phyloP scores from a whole-genome alignment of 2,329 filamentous ascomycete species.

The Cryphonectria naterciae region DNA sequence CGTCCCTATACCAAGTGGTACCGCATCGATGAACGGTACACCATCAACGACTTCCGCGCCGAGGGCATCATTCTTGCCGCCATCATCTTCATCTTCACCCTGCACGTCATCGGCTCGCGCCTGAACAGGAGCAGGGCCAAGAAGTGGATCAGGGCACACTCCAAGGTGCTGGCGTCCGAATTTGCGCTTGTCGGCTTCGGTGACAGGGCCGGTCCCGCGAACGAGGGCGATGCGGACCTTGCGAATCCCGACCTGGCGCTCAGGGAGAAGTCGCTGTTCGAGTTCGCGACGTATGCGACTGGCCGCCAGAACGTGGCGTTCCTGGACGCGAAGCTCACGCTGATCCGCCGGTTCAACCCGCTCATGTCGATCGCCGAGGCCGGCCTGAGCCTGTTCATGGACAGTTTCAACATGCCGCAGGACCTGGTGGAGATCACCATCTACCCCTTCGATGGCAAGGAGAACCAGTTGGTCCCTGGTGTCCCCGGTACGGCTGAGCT shows the following conservation, averaged over 20 bases:
- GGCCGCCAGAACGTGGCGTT: slow-evolving; percentile 93
- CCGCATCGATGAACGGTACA: slow-evolving; percentile 89
- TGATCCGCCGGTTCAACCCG: slow-evolving; percentile 89
- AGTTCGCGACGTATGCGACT: slow-evolving; percentile 86
- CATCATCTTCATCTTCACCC: slow-evolving; percentile 72
- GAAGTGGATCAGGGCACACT: slow-evolving; percentile 78
- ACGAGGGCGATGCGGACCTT: slow-evolving; percentile 40
- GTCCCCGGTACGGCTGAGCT: slow-evolving; percentile 63
- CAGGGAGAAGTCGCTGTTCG: slow-evolving; percentile 85
- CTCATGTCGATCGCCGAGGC: slow-evolving; percentile 64
- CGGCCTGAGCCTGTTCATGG: slow-evolving; percentile 75
- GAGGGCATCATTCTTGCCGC: slow-evolving; percentile 82
- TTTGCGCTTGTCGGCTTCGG: slow-evolving; percentile 87
- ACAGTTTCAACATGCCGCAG: slow-evolving; percentile 68
- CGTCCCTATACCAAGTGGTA: slow-evolving; percentile 93
- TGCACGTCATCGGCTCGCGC: slow-evolving; percentile 81
- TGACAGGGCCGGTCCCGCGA: slow-evolving; percentile 55
- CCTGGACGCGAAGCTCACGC: slow-evolving; percentile 78
- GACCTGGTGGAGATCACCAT: slow-evolving; percentile 78
- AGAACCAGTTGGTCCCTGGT: slow-evolving; percentile 74
- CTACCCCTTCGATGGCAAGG: slow-evolving; percentile 92
- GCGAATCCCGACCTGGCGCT: slow-evolving; percentile 52
- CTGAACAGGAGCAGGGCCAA: slow-evolving; percentile 80
- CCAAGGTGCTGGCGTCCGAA: slow-evolving; percentile 73
- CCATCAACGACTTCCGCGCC: slow-evolving; percentile 80